Conservation (phyloP, 1,284 basidiomycete species). For the Coriolopsis trogii region DNA sequence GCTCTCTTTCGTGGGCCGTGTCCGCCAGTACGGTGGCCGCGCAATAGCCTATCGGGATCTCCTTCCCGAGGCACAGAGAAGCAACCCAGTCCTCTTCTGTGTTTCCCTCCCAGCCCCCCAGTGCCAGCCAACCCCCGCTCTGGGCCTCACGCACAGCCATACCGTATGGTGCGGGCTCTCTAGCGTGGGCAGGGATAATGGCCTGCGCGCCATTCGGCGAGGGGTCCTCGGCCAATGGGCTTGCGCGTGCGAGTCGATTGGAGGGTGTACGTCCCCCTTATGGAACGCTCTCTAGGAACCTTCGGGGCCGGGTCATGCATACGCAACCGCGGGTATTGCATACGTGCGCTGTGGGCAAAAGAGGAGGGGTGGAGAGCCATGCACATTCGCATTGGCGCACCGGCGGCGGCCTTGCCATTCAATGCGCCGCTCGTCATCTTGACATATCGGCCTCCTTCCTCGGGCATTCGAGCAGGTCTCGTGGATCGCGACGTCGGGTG, state of each 20-base stretch:
- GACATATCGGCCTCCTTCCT: background rate
- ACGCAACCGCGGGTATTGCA: slow-evolving; percentile 16
- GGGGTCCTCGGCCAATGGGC: slow-evolving; percentile 14
- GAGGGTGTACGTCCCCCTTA: background rate
- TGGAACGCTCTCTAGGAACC: slow-evolving; percentile 7
- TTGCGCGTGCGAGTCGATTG: slow-evolving; percentile 7
- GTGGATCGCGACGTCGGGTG: no score
- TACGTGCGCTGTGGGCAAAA: no score
- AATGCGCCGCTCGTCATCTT: slow-evolving; percentile 14
- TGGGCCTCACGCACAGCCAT: no score
- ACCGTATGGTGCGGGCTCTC: slow-evolving; percentile 13
- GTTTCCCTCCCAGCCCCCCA: slow-evolving; percentile 5
- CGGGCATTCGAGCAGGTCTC: background rate
- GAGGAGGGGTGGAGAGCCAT: no score
- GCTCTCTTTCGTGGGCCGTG: slow-evolving; percentile 22
- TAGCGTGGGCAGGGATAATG: slow-evolving; percentile 15
- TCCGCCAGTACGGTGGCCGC: slow-evolving; percentile 18
- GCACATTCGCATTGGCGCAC: background rate
- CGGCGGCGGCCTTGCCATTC: slow-evolving; percentile 19
- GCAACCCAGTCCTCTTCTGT: background rate
- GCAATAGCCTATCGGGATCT: slow-evolving; percentile 27
- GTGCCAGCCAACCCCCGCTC: slow-evolving; percentile 9
- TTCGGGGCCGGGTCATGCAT: slow-evolving; percentile 25
- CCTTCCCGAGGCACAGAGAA: slow-evolving; percentile 23
- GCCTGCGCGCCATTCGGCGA: slow-evolving; percentile 14